Evolutionary conservation across 179 eudicot genomes (phyloP).

Genomic region (Pouteria campechiana): DNA sequence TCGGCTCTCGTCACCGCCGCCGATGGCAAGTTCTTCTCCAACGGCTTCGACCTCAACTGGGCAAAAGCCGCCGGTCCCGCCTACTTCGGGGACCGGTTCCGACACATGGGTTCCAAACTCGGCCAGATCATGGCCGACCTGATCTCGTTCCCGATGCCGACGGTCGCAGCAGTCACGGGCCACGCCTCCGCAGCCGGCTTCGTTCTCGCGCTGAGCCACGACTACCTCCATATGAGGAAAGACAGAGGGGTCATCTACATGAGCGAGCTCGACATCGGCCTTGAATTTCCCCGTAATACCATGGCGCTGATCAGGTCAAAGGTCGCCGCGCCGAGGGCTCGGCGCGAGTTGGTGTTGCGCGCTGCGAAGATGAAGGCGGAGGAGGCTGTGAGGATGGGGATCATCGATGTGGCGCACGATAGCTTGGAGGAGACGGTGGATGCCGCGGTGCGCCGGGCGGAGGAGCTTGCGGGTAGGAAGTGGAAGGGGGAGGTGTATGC

Average conservation of each 20-base stretch:
- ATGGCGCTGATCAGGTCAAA: conserved; percentile 10
- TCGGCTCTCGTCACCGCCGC: conserved; percentile 50
- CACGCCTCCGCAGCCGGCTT: conserved; percentile 61
- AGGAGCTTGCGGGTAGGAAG: conserved; percentile 15
- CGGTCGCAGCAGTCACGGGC: conserved; percentile 56
- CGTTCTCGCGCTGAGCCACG: conserved; percentile 41
- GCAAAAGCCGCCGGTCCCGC: conserved; percentile 4
- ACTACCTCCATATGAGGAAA: conserved; percentile 42
- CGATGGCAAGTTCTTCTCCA: conserved; percentile 57
- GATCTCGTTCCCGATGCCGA: conserved; percentile 50
- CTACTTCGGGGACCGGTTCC: conserved; percentile 10
- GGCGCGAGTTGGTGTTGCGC: conserved; percentile 19
- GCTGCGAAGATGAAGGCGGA: conserved; percentile 30
- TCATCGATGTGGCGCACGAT: conserved; percentile 20
- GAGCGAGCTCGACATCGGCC: conserved; percentile 37
- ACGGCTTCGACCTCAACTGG: conserved; percentile 51
- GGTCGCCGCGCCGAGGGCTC: conserved; percentile 15
- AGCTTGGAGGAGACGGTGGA: conserved; percentile 20
- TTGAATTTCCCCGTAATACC: conserved; percentile 21
- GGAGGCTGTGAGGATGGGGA: conserved; percentile 24
- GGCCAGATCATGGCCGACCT: conserved; percentile 18
- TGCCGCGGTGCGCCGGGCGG: conserved; percentile 23
- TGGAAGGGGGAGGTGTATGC: conserved; percentile 38
- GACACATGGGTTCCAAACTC: conserved; percentile 18
- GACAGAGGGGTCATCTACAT: conserved; percentile 42